These are phyloP conservation scores for Halenospora varia DNA, from an alignment of 495 filamentous ascomycete species.

Conservation along the genomic window DNA sequence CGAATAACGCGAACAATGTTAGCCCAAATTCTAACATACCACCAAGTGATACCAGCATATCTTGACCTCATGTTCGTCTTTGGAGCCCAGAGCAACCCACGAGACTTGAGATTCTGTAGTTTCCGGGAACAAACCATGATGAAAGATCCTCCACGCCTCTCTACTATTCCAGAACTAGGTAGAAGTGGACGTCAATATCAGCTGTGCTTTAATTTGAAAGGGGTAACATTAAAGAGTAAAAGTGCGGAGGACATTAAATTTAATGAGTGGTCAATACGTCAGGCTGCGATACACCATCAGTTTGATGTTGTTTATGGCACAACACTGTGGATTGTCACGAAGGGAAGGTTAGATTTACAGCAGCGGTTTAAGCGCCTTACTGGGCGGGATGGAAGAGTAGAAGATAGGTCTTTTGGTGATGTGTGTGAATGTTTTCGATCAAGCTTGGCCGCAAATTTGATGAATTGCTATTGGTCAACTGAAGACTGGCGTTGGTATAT, in stretches of 20 bases:
- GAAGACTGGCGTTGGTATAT: conserved; percentile 42
- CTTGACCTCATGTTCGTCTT: conserved; percentile 40
- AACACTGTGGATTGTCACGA: conserved; percentile 36
- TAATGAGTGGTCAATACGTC: conserved; percentile 38
- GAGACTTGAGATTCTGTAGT: conserved; percentile 26
- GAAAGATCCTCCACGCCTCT: background rate
- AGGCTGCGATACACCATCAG: conserved; percentile 39
- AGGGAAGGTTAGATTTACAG: conserved; percentile 29
- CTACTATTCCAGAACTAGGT: conserved; percentile 24
- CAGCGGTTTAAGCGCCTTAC: conserved; percentile 33
- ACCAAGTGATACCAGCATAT: conserved; percentile 42
- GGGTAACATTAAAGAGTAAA: conserved; percentile 19
- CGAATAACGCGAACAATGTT: conserved; percentile 31
- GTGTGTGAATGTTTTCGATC: conserved; percentile 29
- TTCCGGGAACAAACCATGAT: conserved; percentile 22
- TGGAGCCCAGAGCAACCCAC: conserved; percentile 28
- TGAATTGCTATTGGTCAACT: conserved; percentile 37
- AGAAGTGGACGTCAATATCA: conserved; percentile 36
- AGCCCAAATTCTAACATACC: conserved; percentile 32
- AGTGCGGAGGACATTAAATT: conserved; percentile 1
- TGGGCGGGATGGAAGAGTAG: conserved; percentile 22
- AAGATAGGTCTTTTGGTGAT: conserved; percentile 25
- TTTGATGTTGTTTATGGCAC: conserved; percentile 37
- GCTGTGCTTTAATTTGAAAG: conserved; percentile 39
- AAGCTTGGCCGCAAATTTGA: conserved; percentile 34